A percentile compares a stretch with the other conserved stretches of the same genome.
phyloP scores from a whole-genome alignment of 2,329 filamentous ascomycete genomes.

The Trichoderma atrobrunneum region DNA sequence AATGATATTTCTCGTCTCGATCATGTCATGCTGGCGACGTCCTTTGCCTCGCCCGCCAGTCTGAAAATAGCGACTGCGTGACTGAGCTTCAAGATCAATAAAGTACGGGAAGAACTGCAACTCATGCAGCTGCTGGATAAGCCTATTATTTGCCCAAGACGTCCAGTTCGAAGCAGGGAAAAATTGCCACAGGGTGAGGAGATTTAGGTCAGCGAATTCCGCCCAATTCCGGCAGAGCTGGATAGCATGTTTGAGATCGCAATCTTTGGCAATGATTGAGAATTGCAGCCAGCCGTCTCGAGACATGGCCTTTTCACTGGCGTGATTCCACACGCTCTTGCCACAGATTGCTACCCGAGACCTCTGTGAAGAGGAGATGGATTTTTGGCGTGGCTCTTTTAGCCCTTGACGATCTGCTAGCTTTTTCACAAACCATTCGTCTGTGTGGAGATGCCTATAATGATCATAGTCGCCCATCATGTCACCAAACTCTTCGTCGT shows the following conservation, averaged over 20 bases:
- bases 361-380: constrained; percentile 5
- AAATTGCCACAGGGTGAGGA: constrained; percentile 27
- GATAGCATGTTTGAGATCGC: constrained; percentile 29
- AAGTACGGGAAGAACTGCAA: constrained; percentile 31
- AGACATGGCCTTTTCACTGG: constrained; percentile 31
- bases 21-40: constrained; percentile 27
- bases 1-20: constrained; percentile 30
- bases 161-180: constrained; percentile 32
- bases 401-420: not conserved
- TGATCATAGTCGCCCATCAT: constrained; percentile 20
- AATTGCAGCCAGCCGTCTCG: constrained; percentile 34
- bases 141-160: constrained; percentile 24
- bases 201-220: constrained; percentile 30
- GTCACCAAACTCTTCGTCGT: constrained; percentile 20
- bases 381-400: constrained; percentile 5
- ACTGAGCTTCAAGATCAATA: constrained; percentile 26
- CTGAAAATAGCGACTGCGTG: constrained; percentile 22
- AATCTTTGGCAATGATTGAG: constrained; percentile 31
- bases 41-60: constrained; percentile 23
- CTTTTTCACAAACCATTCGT: constrained; percentile 25
- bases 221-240: constrained; percentile 32
- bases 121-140: constrained; percentile 28
- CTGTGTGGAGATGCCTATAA: constrained; percentile 26
- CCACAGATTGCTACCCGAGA: constrained; percentile 28
- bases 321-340: constrained; percentile 31